phyloP scores from a whole-genome alignment of 768 basidiomycete species.

The Collybiopsis confluens region DNA sequence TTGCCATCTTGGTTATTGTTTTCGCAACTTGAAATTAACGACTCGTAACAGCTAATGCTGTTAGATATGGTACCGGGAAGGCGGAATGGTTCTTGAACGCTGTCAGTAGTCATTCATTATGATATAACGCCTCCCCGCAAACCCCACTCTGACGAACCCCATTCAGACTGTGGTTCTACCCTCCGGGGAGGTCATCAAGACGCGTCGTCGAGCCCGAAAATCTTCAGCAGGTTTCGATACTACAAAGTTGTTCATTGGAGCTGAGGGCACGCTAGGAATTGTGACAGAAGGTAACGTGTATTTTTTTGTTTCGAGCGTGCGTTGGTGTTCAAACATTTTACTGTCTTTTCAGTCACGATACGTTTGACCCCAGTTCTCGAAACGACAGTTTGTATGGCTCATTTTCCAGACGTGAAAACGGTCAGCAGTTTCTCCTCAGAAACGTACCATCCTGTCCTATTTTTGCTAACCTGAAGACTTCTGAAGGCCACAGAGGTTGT shows the following conservation, averaged over 20 bases:
- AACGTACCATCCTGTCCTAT: too few relatives aligned
- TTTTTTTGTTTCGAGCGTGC: background rate
- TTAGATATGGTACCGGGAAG: constrained; percentile 85
- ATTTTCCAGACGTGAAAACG: constrained; percentile 73
- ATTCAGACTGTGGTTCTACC: constrained; percentile 29
- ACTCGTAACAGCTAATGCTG: constrained; percentile 57
- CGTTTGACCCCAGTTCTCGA: constrained; percentile 55
- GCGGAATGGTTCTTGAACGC: constrained; percentile 88
- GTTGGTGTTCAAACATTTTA: background rate
- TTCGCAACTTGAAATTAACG: background rate
- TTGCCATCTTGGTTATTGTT: constrained; percentile 4
- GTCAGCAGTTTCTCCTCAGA: constrained; percentile 49
- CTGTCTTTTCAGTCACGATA: background rate
- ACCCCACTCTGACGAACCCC: too few relatives aligned
- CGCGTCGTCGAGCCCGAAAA: constrained; percentile 72
- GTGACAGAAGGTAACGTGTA: constrained; percentile 67
- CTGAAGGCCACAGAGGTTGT: constrained; percentile 46
- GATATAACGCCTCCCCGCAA: background rate
- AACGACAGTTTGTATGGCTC: constrained; percentile 82
- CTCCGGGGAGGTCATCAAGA: constrained; percentile 87
- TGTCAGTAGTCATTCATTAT: constrained; percentile 33
- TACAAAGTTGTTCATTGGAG: constrained; percentile 85
- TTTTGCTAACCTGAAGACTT: too few relatives aligned
- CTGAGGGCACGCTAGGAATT: constrained; percentile 77
- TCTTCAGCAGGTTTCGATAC: constrained; percentile 85